Evolutionary conservation across 1,139 yeast genomes (phyloP).

Genomic region (Sugiyamaella xylanicola): DNA sequence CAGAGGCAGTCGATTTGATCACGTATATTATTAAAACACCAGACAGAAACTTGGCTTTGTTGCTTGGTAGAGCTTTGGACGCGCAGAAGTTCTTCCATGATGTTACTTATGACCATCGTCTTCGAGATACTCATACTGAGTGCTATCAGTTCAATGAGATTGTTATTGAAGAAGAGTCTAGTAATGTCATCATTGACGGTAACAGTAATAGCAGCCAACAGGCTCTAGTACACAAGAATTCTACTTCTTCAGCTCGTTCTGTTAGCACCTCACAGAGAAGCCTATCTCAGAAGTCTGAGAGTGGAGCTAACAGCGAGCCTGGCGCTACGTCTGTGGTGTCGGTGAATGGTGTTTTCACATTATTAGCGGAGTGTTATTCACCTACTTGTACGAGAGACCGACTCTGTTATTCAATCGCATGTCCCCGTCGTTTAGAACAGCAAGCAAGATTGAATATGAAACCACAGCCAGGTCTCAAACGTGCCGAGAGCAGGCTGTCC

Average conservation of each 20-base stretch:
- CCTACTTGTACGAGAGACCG: conserved; percentile 92
- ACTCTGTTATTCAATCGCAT: conserved; percentile 93
- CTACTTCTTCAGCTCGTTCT: conserved; percentile 10
- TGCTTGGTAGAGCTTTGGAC: conserved; percentile 89
- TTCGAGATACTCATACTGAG: conserved; percentile 84
- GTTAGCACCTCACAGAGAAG: conserved; percentile 7
- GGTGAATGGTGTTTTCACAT: conserved; percentile 90
- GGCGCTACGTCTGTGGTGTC: conserved; percentile 18
- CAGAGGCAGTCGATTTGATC: conserved; percentile 88
- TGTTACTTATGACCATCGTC: conserved; percentile 90
- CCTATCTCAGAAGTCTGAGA: conserved; percentile 14
- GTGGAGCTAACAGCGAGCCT: conserved; percentile 11
- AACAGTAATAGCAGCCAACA: conserved; percentile 1
- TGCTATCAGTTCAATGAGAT: conserved; percentile 82
- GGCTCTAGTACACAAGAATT: conserved; percentile 7
- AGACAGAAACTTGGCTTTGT: conserved; percentile 84
- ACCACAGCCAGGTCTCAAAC: conserved; percentile 81
- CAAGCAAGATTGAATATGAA: conserved; percentile 89
- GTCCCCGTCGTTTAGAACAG: conserved; percentile 94
- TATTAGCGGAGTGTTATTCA: conserved; percentile 91
- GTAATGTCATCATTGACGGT: neutral
- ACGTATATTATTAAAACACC: conserved; percentile 84
- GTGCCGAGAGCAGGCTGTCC: conserved; percentile 81
- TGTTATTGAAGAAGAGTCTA: conserved; percentile 33
- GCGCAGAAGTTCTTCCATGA: conserved; percentile 95